A percentile compares a stretch with the other conserved stretches of the same genome.
These are phyloP conservation scores for Sporothrix euskadiensis DNA, from an alignment of 2,329 filamentous ascomycete genomes.

Conservation along the genomic window DNA sequence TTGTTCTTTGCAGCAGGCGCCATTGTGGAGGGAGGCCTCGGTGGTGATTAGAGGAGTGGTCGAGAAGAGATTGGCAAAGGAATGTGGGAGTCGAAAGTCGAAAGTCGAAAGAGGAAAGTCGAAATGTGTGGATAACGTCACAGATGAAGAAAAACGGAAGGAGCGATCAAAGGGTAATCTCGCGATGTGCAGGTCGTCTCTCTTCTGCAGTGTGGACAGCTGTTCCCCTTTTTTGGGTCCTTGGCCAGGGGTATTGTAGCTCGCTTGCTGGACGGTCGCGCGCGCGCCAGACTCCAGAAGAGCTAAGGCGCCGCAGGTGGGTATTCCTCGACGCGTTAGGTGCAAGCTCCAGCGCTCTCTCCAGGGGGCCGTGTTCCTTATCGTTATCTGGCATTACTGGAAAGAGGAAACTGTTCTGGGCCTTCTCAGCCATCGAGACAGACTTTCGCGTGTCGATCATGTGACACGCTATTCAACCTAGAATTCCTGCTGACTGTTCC, in stretches of 20 bases:
- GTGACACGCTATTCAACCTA: neutral
- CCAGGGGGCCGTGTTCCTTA: neutral
- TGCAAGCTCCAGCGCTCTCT: neutral
- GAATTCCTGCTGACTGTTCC: neutral
- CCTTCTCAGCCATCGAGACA: neutral
- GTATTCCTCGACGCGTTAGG: neutral
- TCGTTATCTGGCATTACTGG: neutral
- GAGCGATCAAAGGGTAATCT: neutral
- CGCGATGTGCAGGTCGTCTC: neutral
- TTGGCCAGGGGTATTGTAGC: neutral
- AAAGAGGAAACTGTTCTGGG: neutral
- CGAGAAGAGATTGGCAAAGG: neutral
- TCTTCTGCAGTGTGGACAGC: constrained; percentile 19
- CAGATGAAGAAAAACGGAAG: neutral
- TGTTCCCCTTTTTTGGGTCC: constrained; percentile 27
- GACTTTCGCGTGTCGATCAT: neutral
- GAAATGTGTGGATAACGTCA: neutral
- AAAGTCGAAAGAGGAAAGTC: neutral
- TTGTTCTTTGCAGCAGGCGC: constrained; percentile 41
- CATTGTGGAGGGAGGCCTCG: constrained; percentile 42
- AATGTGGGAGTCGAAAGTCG: neutral
- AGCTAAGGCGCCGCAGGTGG: neutral
- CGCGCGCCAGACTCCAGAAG: neutral
- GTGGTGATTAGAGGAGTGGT: neutral
- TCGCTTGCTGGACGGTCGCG: neutral